Evolutionary conservation across 176 grass and related monocot genomes (phyloP), one percentile per base, ranked within the genome.

Genomic region (Cymbopogon citratus): DNA sequence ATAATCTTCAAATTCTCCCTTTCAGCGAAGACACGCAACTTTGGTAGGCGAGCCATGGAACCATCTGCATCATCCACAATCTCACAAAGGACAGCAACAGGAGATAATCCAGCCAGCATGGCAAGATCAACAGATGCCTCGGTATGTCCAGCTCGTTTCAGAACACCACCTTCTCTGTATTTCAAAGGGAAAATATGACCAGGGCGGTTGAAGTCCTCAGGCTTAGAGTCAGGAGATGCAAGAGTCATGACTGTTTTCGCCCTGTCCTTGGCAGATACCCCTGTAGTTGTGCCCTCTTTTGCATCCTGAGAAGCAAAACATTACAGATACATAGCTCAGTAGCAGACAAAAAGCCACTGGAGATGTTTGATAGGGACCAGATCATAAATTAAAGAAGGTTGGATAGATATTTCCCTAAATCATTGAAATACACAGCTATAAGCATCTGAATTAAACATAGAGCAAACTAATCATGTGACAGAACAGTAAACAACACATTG

Each of bases 171-270:
- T 34, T 97, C 91, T 86, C 89, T 89, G 71, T 97, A 97, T 68
- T 90, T 97, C 56, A 97, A 78, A 84, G 94, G 94, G 28, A 97
- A 97, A 86, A 97, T 91, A 88, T 97, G 94, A 29, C 94, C 94
- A 64, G 94, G 94, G 16, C 94, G 87, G 65, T 94, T 94, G 73
- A 97, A 91, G 61, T 97, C 94, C 34, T 59, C 81, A 73, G 94
- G 87, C 63, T 90, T 94, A 23, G 94, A 91, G 34, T 94, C 65
- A 57, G 78, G 71, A 54, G 91, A 94, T 62, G 94, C 91, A 87
- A 97, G 91, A 49, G 87, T 43, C 82, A 78, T 74, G 27, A 97
- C 84, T 14, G 94, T 97, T 40, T 91, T 91, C 66, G 91, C 83
- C 70, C 94, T 91, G 66, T 97, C 94, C 67, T 84, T 91, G 70